phyloP scores from a whole-genome alignment of 176 grass and related monocot genomes.

The Carex scoparia region DNA sequence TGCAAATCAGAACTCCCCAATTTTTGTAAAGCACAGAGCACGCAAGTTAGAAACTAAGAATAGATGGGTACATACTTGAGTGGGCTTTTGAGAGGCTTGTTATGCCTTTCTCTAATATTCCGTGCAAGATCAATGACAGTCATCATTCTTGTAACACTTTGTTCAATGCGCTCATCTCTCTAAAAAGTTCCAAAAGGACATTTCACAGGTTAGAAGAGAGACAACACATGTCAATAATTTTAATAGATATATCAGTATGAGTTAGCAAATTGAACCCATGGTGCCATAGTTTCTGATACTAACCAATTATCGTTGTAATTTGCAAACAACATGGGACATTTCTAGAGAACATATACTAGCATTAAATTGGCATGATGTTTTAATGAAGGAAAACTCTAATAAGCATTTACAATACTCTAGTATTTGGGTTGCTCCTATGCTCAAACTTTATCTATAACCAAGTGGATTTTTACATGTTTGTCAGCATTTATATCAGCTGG shows the following conservation, averaged over 20 bases:
- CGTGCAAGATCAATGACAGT: conserved; percentile 97
- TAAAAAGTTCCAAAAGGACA: conserved; percentile 32
- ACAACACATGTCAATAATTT: not conserved
- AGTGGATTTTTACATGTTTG: not conserved
- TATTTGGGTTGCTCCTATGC: not conserved
- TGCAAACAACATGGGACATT: not conserved
- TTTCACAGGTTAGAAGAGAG: not conserved
- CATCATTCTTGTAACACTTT: conserved; percentile 95
- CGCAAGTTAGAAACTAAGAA: not conserved
- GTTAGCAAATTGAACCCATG: not conserved
- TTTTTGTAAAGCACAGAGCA: not conserved
- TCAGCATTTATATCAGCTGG: not conserved
- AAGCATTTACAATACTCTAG: not conserved
- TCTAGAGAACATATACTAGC: not conserved
- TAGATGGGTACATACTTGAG: conserved; percentile 61
- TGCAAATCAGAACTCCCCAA: conserved; percentile 5
- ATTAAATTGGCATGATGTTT: not conserved
- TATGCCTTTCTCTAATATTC: conserved; percentile 86
- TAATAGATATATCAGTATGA: not conserved
- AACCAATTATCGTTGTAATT: not conserved
- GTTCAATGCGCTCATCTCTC: conserved; percentile 97
- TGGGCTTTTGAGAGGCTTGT: conserved; percentile 93
- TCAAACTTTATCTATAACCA: not conserved
- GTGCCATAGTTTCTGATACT: not conserved
- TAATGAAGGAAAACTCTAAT: not conserved